Conservation (phyloP, 805 yeast species). For the Hanseniaspora taiwanica region DNA sequence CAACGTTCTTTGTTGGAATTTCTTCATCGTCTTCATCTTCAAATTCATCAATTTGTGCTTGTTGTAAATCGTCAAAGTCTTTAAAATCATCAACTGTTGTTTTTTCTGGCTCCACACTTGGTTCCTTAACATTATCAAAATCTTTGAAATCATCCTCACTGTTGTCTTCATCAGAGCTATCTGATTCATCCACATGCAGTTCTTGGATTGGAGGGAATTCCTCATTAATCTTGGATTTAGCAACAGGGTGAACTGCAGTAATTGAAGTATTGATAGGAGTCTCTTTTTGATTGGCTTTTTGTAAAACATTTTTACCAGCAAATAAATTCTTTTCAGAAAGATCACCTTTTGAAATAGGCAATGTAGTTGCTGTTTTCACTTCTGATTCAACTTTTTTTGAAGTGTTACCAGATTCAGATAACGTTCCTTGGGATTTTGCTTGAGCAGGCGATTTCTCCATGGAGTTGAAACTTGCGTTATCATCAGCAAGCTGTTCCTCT, state of each 20-base stretch:
- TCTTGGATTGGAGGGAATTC: conserved; percentile 57
- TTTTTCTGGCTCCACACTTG: conserved; percentile 8
- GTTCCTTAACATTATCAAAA: conserved; percentile 2
- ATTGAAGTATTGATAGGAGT: conserved; percentile 1
- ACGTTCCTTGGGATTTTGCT: background rate
- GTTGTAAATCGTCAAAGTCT: conserved; percentile 32
- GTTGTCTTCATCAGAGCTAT: conserved; percentile 28
- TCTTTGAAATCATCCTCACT: conserved; percentile 22
- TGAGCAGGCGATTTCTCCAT: background rate
- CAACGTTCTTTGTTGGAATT: conserved; percentile 10
- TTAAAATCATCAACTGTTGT: conserved; percentile 21
- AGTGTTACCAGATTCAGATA: background rate
- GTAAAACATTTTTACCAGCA: too few species aligned
- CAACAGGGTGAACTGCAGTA: background rate
- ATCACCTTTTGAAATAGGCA: too few species aligned
- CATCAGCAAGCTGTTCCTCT: conserved; percentile 2
- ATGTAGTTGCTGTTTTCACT: background rate
- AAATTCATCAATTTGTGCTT: conserved; percentile 29
- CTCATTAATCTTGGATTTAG: conserved; percentile 15
- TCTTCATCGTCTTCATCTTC: conserved; percentile 19
- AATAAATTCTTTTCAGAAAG: too few species aligned
- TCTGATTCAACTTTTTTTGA: background rate
- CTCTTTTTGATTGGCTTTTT: too few species aligned
- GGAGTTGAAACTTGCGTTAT: conserved; percentile 5
- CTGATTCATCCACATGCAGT: conserved; percentile 39